Conservation (phyloP, 176 grass and related monocot species). For the Poa annua region DNA sequence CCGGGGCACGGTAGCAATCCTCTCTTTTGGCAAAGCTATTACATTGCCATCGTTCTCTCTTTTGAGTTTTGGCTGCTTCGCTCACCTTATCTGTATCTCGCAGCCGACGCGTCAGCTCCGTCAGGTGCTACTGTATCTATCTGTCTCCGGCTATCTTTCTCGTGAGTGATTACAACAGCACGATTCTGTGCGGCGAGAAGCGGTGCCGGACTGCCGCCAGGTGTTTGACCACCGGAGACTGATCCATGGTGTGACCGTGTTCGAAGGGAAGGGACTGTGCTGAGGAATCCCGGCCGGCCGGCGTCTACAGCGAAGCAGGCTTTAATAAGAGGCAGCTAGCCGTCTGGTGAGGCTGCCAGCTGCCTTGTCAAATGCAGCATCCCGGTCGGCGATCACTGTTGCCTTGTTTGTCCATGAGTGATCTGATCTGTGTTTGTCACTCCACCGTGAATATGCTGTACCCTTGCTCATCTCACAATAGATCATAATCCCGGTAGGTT, state of each 20-base stretch:
- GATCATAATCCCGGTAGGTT: too few species aligned
- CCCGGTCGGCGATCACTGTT: too few species aligned
- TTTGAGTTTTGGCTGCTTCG: too few species aligned
- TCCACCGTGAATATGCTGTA: too few species aligned
- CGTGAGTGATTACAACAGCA: slow-evolving; percentile 47
- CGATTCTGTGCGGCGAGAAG: neutral
- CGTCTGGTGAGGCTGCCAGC: too few species aligned
- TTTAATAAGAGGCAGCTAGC: too few species aligned
- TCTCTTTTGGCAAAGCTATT: neutral
- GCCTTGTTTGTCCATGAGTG: too few species aligned
- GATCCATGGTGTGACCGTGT: neutral
- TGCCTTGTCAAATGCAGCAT: neutral
- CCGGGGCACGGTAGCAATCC: neutral
- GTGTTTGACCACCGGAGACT: neutral
- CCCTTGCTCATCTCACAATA: too few species aligned
- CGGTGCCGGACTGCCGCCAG: neutral
- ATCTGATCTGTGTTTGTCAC: too few species aligned
- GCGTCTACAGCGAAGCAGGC: too few species aligned
- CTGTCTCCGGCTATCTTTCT: slow-evolving; percentile 25
- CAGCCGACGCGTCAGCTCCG: neutral
- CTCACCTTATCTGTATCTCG: neutral
- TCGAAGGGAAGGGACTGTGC: neutral
- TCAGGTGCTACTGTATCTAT: neutral
- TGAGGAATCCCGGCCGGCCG: neutral
- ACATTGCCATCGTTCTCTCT: neutral